Percentiles rank a stretch among this genome's conserved stretches.
phyloP scores from a whole-genome alignment of 768 basidiomycete genomes.

The Crassisporium funariophilum region DNA sequence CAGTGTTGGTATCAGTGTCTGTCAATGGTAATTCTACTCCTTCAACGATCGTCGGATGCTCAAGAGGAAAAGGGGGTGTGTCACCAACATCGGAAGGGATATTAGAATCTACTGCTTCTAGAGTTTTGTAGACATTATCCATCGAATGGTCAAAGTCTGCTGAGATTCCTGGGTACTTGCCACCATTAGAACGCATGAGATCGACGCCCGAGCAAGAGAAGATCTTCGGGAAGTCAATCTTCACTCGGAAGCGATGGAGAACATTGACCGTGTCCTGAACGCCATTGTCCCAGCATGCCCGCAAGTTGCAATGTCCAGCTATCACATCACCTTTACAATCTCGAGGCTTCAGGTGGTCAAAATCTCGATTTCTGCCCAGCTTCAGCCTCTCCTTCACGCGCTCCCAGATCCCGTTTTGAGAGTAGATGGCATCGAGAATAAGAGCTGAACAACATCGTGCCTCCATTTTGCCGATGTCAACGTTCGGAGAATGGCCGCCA shows the following conservation, averaged over 20 bases:
- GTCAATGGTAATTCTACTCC: too few species aligned
- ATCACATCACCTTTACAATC: constrained; percentile 24
- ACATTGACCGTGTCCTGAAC: constrained; percentile 1
- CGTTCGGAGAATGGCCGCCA: constrained; percentile 23
- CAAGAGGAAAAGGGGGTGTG: constrained; percentile 1
- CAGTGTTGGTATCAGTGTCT: too few species aligned
- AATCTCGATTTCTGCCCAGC: constrained; percentile 15
- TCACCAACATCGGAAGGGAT: neutral
- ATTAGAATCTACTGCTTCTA: neutral
- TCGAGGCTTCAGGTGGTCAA: constrained; percentile 27
- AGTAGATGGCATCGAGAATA: constrained; percentile 18
- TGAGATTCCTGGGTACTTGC: constrained; percentile 32
- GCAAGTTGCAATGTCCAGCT: too few species aligned
- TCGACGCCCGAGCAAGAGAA: constrained; percentile 11
- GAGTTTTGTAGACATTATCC: constrained; percentile 4
- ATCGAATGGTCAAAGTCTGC: constrained; percentile 25
- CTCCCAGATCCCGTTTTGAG: constrained; percentile 21
- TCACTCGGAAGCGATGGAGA: constrained; percentile 4
- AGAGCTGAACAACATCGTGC: constrained; percentile 21
- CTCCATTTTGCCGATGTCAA: constrained; percentile 15
- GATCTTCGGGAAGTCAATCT: constrained; percentile 4
- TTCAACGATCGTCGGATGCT: too few species aligned
- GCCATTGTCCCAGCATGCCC: constrained; percentile 21
- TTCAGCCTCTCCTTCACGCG: constrained; percentile 19
- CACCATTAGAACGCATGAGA: constrained; percentile 24